Evolutionary conservation across 345 rosid species (phyloP).

Genomic region (Eucalyptus cloeziana): DNA sequence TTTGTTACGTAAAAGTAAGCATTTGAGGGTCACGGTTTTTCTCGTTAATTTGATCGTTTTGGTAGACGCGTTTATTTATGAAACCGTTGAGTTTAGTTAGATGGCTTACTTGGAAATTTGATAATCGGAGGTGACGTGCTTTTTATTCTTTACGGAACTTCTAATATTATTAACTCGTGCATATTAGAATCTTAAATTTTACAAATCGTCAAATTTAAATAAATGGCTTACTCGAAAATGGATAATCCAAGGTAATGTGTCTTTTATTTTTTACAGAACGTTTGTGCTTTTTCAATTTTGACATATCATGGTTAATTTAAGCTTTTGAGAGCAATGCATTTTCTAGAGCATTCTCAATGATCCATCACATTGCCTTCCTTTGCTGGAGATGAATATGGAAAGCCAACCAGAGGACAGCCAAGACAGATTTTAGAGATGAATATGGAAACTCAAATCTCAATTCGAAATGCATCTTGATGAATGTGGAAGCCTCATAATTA

Average conservation of each 20-base stretch:
- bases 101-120: background rate
- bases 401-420: background rate
- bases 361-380: background rate
- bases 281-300: background rate
- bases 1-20: background rate
- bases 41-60: background rate
- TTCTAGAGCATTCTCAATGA: background rate
- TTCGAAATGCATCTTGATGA: background rate
- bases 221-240: background rate
- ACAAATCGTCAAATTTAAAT: background rate
- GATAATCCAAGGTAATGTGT: background rate
- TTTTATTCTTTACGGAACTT: background rate
- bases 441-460: background rate
- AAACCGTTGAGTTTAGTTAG: background rate
- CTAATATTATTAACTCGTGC: background rate
- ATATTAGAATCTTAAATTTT: background rate
- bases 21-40: background rate
- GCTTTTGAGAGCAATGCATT: background rate
- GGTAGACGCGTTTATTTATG: background rate
- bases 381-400: background rate
- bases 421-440: background rate
- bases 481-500: background rate
- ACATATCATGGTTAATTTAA: background rate
- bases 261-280: background rate
- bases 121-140: background rate